These are phyloP conservation scores for Saposhnikovia divaricata DNA, from an alignment of 129 eudicot genomes.

Conservation along the genomic window DNA sequence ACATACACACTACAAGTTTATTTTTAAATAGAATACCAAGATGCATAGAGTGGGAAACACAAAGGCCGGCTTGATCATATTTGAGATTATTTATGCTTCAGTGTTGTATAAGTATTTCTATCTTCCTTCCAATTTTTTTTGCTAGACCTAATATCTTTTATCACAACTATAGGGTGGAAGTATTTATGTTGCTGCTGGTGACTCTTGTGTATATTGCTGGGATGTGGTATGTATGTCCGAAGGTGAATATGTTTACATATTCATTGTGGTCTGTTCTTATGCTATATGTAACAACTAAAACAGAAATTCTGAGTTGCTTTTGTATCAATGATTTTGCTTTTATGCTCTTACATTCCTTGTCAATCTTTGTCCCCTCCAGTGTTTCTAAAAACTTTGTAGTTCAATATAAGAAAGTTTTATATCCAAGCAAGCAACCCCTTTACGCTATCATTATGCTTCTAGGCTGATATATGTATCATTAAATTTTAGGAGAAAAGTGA, in stretches of 20 bases:
- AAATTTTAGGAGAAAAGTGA: slow-evolving; percentile 49
- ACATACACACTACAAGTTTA: background rate
- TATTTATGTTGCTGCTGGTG: slow-evolving; percentile 83
- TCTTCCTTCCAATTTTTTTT: background rate
- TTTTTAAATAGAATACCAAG: background rate
- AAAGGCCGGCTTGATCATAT: background rate
- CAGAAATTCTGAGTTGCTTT: background rate
- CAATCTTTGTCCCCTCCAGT: background rate
- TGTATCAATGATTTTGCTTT: background rate
- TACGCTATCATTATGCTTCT: background rate
- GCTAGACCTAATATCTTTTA: background rate
- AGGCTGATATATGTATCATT: background rate
- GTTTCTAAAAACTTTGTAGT: background rate
- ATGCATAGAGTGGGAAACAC: background rate
- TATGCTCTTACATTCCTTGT: background rate
- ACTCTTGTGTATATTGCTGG: slow-evolving; percentile 96
- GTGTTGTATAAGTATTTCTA: background rate
- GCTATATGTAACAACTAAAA: background rate
- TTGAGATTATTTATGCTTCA: background rate
- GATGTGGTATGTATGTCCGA: slow-evolving; percentile 72
- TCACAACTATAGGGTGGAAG: slow-evolving; percentile 50
- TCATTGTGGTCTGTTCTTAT: background rate
- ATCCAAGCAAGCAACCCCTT: background rate
- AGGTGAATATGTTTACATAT: slow-evolving; percentile 20
- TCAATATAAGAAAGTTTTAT: background rate